Conservation (phyloP, 768 basidiomycete genomes). For the Pholiota conissans region DNA sequence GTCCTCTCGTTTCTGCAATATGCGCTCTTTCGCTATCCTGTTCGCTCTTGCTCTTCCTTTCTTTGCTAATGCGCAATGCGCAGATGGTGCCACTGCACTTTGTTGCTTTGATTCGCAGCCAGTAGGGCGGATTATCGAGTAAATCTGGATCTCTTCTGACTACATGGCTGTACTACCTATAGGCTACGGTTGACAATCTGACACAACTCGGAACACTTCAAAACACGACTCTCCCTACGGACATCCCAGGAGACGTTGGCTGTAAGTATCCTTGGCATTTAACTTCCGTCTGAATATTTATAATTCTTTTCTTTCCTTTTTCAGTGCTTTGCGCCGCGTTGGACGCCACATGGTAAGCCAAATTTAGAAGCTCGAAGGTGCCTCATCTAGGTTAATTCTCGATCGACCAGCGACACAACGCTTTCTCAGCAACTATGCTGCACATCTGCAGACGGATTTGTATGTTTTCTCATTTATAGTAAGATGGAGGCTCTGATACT, state of each 20-base stretch:
- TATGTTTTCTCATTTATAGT: neutral
- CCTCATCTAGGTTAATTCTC: neutral
- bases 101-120: constrained; percentile 3
- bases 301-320: neutral
- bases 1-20: neutral
- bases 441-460: neutral
- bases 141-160: neutral
- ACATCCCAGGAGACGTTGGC: constrained; percentile 1
- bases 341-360: neutral
- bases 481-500: neutral
- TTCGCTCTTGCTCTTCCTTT: neutral
- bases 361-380: neutral
- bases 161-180: neutral
- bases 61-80: constrained; percentile 1
- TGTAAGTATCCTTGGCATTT: neutral
- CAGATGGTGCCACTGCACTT: neutral
- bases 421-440: neutral
- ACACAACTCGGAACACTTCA: neutral
- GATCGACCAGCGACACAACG: neutral
- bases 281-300: neutral
- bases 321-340: neutral
- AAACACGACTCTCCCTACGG: constrained; percentile 2
- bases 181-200: constrained; percentile 3
- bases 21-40: constrained; percentile 1
- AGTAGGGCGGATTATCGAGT: neutral